Base-by-base conservation (phyloP, 2,329 filamentous ascomycete species). In the Aspergillus sojae region DNA sequence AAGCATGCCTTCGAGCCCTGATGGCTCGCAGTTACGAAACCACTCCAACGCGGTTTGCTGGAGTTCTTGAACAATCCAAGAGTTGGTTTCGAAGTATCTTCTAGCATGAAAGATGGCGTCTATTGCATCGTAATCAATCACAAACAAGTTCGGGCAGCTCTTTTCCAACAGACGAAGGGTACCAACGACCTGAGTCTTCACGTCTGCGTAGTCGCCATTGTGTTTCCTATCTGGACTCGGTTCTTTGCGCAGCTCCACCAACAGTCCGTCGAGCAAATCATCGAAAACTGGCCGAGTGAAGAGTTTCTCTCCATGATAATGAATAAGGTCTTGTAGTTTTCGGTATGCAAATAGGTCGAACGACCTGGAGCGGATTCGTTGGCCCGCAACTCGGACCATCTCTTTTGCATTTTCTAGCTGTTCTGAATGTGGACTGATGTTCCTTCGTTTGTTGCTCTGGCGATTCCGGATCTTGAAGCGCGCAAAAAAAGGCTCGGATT, bases 281-380 rank as follows among this genome's bases (percentile, higher is more conserved):
- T 52, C 48, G n/a, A 52, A 52, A 9, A 32, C 28, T 16, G 28
- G 9, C 26, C n/a, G 48, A 32, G 30, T n/a, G 26, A 52, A 32
- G 14, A 52, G 26, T n/a, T 32, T 32, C 26, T n/a, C 48, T 9
- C 28, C 48, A 12, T 52, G 48, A 12, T n/a, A 32, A 19, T 77
- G 72, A 65, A 81, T 76, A 19, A 81, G 65, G 5, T 72, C 72
- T 62, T 81, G 79, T 5, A 82, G 66, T 62, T 80, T 80, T 9
- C 79, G 75, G 62, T 80, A 81, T 30, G 77, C 79, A 45, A 76
- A 75, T 23, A 80, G 75, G 58, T 80, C 79, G 65, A 81, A 75
- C 3, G 69, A 71, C 30, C 73, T 72, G 0, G 74, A 70, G 23
- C 67, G 69, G 34, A 81, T 79, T 32, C 75, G 48, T n/a, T 52